phyloP scores from a whole-genome alignment of 768 basidiomycete genomes.

The Hericium coralloides region DNA sequence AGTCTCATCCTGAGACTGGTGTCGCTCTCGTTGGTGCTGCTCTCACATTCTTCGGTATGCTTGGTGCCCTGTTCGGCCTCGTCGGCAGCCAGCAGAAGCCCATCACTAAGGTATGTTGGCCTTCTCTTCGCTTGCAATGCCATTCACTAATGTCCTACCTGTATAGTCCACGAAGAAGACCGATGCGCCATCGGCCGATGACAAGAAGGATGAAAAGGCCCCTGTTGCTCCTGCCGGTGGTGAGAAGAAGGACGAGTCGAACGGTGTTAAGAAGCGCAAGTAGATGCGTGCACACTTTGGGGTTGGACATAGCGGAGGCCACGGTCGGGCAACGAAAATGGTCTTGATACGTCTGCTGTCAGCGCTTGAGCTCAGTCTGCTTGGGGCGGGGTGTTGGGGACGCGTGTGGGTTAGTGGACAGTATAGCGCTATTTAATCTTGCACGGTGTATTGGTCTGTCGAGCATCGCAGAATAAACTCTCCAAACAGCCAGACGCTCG shows the following conservation, averaged over 20 bases:
- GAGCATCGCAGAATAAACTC: neutral
- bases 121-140: neutral
- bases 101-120: constrained; percentile 49
- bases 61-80: constrained; percentile 72
- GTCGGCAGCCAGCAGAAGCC: constrained; percentile 69
- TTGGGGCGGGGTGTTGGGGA: neutral
- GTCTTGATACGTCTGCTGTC: neutral
- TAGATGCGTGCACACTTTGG: constrained; percentile 21
- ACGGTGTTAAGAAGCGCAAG: constrained; percentile 65
- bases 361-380: neutral
- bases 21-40: constrained; percentile 64
- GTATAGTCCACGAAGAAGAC: constrained; percentile 68
- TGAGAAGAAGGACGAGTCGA: constrained; percentile 60
- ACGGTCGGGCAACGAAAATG: neutral
- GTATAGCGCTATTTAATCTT: neutral
- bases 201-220: constrained; percentile 57
- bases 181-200: constrained; percentile 52
- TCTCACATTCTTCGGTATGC: constrained; percentile 78
- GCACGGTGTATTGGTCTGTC: neutral
- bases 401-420: neutral
- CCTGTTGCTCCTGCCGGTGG: constrained; percentile 68
- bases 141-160: constrained; percentile 1
- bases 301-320: neutral
- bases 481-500: neutral
- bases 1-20: constrained; percentile 82